Evolutionary conservation across 2,329 filamentous ascomycete genomes (phyloP).

Genomic region (Neurospora sp.): DNA sequence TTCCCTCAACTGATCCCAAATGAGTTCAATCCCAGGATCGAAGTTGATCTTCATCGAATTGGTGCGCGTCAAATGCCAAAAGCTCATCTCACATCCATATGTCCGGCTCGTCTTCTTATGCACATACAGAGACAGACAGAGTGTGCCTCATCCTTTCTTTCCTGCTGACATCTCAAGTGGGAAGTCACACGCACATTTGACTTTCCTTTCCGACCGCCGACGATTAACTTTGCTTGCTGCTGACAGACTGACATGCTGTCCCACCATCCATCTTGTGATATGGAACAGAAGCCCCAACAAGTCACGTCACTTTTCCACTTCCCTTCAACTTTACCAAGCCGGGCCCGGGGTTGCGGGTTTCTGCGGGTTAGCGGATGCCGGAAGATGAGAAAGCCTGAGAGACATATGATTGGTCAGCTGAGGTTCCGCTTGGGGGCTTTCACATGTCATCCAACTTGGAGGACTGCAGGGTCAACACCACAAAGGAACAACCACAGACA

Average conservation of each 20-base stretch:
- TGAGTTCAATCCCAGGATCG: not conserved
- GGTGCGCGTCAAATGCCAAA: not conserved
- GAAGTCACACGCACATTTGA: not conserved
- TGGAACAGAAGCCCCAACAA: not conserved
- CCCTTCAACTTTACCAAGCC: too few species aligned
- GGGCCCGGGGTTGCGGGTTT: constrained; percentile 1
- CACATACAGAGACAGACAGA: not conserved
- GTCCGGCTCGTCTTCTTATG: not conserved
- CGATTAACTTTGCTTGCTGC: not conserved
- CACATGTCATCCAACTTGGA: not conserved
- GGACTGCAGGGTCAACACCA: not conserved
- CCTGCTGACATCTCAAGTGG: not conserved
- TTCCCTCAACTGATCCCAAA: not conserved
- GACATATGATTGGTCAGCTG: not conserved
- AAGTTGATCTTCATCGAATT: not conserved
- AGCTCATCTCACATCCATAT: not conserved
- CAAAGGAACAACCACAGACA: not conserved
- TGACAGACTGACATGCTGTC: not conserved
- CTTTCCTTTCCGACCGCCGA: not conserved
- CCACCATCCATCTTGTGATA: not conserved
- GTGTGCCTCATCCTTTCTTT: not conserved
- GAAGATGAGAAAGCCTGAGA: not conserved
- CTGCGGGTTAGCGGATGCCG: constrained; percentile 13
- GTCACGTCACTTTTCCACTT: not conserved
- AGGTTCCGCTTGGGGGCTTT: not conserved